Conservation (phyloP, 257 asterid species). For the Marsdenia floribunda region DNA sequence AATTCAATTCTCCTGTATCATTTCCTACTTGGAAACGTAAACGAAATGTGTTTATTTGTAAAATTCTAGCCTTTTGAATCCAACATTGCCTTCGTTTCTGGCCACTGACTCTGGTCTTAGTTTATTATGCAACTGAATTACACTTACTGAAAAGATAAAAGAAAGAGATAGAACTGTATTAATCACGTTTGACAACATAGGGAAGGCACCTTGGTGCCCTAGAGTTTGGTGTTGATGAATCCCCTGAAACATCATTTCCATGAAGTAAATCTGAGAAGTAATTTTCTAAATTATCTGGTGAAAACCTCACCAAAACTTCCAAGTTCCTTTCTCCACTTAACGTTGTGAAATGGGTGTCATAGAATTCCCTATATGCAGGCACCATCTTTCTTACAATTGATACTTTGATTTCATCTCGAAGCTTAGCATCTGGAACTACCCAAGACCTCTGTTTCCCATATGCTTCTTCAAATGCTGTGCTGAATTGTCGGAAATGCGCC, state of each 20-base stretch:
- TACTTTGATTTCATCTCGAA: constrained; percentile 57
- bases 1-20: not conserved
- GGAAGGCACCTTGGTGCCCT: constrained; percentile 31
- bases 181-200: constrained; percentile 6
- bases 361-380: constrained; percentile 52
- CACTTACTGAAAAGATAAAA: not conserved
- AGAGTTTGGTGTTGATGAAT: constrained; percentile 30
- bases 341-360: constrained; percentile 30
- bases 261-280: constrained; percentile 56
- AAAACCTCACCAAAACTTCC: constrained; percentile 42
- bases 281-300: constrained; percentile 64
- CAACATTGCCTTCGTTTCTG: not conserved
- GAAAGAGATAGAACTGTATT: not conserved
- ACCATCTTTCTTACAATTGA: constrained; percentile 48
- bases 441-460: constrained; percentile 48
- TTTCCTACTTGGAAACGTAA: constrained; percentile 3
- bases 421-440: constrained; percentile 49
- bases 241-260: constrained; percentile 19
- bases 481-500: constrained; percentile 42
- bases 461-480: constrained; percentile 42
- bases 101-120: not conserved
- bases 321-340: constrained; percentile 36
- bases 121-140: not conserved
- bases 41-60: not conserved
- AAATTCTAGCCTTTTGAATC: not conserved